Percentiles rank a stretch among this genome's conserved stretches.
phyloP scores from a whole-genome alignment of 257 asterid genomes.

The Scutellaria galericulata region DNA sequence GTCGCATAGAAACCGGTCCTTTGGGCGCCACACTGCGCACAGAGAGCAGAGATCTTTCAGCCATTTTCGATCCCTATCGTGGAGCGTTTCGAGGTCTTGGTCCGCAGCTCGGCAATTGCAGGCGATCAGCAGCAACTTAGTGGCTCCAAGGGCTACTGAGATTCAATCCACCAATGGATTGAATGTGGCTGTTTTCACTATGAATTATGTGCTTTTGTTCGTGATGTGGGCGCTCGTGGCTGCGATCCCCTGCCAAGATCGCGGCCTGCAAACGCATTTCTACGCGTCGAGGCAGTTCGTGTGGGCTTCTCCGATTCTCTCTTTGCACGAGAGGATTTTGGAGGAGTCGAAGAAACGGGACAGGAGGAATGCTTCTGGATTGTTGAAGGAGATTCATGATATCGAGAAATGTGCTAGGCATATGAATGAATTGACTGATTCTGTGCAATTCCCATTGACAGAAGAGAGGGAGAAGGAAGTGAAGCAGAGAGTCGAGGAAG shows the following conservation, averaged over 20 bases:
- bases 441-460: constrained; percentile 59
- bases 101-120: constrained; percentile 90
- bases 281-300: constrained; percentile 53
- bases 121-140: constrained; percentile 75
- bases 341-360: constrained; percentile 84
- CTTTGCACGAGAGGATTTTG: constrained; percentile 81
- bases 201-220: constrained; percentile 78
- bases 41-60: constrained; percentile 54
- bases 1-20: constrained; percentile 79
- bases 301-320: constrained; percentile 67
- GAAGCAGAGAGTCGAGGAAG: constrained; percentile 65
- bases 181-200: constrained; percentile 68
- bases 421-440: constrained; percentile 68
- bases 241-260: constrained; percentile 96
- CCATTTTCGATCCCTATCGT: constrained; percentile 79
- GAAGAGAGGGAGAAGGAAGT: constrained; percentile 75
- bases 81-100: constrained; percentile 98
- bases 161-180: constrained; percentile 65
- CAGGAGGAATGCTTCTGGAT: constrained; percentile 69
- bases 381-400: constrained; percentile 84
- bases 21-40: constrained; percentile 60
- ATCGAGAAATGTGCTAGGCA: constrained; percentile 63
- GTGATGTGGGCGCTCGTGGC: constrained; percentile 97
- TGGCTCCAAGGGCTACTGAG: constrained; percentile 65
- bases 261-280: constrained; percentile 84